A percentile compares a stretch with the other conserved stretches of the same genome.
Conservation (phyloP, 2,329 filamentous ascomycete species). For the Fusarium temperatum region DNA sequence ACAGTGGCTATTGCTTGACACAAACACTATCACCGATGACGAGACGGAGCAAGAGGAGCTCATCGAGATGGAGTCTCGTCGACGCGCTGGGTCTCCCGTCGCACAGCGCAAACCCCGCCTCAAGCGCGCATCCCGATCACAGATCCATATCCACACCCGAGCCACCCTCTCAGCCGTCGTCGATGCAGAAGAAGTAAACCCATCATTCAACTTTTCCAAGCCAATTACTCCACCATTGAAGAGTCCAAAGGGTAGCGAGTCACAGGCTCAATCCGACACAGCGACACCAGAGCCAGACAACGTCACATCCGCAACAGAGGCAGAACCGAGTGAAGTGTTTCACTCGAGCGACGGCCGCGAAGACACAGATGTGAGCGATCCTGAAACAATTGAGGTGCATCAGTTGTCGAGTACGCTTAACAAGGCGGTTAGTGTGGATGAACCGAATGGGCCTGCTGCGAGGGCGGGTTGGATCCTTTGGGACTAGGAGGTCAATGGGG, state of each 20-base stretch:
- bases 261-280: background rate
- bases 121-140: constrained; percentile 53
- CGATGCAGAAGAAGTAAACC: constrained; percentile 23
- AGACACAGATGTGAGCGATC: constrained; percentile 48
- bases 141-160: constrained; percentile 45
- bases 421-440: constrained; percentile 3
- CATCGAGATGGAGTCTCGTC: constrained; percentile 52
- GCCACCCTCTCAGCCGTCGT: constrained; percentile 27
- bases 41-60: constrained; percentile 57
- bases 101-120: constrained; percentile 53
- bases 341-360: constrained; percentile 47
- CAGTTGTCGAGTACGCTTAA: constrained; percentile 7
- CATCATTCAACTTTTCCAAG: constrained; percentile 51
- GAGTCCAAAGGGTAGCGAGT: background rate
- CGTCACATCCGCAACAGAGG: constrained; percentile 10
- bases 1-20: constrained; percentile 49
- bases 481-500: constrained; percentile 6
- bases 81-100: constrained; percentile 40
- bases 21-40: constrained; percentile 52
- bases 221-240: constrained; percentile 41
- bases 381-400: constrained; percentile 41
- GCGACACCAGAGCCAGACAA: constrained; percentile 12
- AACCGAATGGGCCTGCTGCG: constrained; percentile 8
- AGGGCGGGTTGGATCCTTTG: constrained; percentile 39
- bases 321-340: constrained; percentile 46